A percentile compares a stretch with the other conserved stretches of the same genome.
Evolutionary conservation across 441 rosid genomes (phyloP).

Genomic region (Melastoma candidum): DNA sequence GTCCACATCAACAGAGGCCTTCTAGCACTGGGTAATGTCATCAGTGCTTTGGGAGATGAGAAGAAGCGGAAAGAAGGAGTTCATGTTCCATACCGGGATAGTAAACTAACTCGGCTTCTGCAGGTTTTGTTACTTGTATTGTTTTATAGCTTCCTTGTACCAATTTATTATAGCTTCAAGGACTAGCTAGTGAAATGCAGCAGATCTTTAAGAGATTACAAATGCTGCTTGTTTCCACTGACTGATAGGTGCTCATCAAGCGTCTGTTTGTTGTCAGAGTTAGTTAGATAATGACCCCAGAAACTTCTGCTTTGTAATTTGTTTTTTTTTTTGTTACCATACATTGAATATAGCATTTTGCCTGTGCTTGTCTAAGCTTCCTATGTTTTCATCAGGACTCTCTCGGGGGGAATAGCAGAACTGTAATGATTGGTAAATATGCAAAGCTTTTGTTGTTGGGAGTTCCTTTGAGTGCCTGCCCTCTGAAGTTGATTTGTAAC

Average conservation of each 20-base stretch:
- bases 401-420: slow-evolving; percentile 98
- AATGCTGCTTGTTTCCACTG: no score
- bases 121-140: slow-evolving; percentile 42
- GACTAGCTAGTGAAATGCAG: no score
- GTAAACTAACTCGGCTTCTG: slow-evolving; percentile 95
- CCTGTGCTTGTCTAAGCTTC: slow-evolving; percentile 6
- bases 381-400: slow-evolving; percentile 60
- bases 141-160: neutral
- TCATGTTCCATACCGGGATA: slow-evolving; percentile 96
- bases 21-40: slow-evolving; percentile 98
- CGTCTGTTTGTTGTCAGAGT: neutral
- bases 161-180: no score
- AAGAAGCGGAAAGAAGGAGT: slow-evolving; percentile 92
- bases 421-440: slow-evolving; percentile 86
- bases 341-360: neutral
- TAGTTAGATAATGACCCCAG: no score
- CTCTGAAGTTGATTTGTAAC: neutral
- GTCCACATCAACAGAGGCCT: slow-evolving; percentile 97
- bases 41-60: slow-evolving; percentile 98
- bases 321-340: neutral
- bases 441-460: neutral
- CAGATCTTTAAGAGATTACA: no score
- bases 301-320: neutral
- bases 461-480: neutral
- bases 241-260: neutral